Conservation (phyloP, 495 filamentous ascomycete species). For the Bryoglossum gracile region DNA sequence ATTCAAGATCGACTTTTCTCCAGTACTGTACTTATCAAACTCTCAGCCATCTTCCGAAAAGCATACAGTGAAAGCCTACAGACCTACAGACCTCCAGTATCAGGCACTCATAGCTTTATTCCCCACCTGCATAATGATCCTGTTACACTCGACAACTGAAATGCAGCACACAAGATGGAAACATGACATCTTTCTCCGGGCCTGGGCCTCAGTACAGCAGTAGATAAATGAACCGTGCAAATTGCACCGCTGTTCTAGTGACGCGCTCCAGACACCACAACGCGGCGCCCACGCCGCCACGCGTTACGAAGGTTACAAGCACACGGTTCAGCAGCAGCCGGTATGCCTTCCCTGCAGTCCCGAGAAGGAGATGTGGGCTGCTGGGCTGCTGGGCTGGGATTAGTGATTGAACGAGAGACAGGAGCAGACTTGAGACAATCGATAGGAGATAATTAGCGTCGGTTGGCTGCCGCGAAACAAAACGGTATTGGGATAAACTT, state of each 20-base stretch:
- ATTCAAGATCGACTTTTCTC: neutral
- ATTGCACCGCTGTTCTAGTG: neutral
- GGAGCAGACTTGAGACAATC: neutral
- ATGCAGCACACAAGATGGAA: no score
- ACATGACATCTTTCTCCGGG: no score
- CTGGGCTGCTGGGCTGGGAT: neutral
- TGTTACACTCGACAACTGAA: no score
- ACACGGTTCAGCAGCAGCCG: neutral
- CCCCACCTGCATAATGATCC: no score
- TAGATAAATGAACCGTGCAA: constrained; percentile 1
- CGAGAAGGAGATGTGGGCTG: neutral
- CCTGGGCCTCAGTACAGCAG: neutral
- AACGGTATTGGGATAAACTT: no score
- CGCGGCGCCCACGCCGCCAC: neutral
- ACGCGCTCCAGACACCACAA: neutral
- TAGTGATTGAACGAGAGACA: neutral
- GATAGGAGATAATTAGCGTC: neutral
- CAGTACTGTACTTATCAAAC: no score
- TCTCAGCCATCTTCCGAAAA: no score
- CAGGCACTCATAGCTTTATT: no score
- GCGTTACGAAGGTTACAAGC: no score
- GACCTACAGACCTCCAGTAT: no score
- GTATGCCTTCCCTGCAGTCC: constrained; percentile 1
- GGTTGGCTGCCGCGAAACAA: constrained; percentile 1
- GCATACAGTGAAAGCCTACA: no score